These are phyloP conservation scores for Colletotrichum karsti DNA, from an alignment of 2,329 filamentous ascomycete species.

Conservation along the genomic window DNA sequence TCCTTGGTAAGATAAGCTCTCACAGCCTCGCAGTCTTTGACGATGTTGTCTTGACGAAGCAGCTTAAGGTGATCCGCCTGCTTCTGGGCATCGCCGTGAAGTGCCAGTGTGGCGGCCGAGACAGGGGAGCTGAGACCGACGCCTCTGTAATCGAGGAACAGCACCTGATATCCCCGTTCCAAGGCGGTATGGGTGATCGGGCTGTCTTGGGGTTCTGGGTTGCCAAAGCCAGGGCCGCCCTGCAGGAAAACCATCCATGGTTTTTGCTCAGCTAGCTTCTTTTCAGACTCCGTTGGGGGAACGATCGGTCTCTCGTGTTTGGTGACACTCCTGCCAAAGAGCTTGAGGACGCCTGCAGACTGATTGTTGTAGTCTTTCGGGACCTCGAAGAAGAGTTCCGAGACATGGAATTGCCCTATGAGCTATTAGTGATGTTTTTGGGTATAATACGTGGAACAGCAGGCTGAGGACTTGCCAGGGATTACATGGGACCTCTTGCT, in stretches of 20 bases:
- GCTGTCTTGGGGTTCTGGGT: slow-evolving; percentile 77
- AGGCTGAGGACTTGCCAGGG: slow-evolving; percentile 33
- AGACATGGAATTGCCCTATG: slow-evolving; percentile 76
- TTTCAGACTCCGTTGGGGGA: slow-evolving; percentile 44
- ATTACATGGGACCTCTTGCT: slow-evolving; percentile 52
- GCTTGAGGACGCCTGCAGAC: slow-evolving; percentile 66
- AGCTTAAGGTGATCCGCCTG: slow-evolving; percentile 84
- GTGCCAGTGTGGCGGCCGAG: slow-evolving; percentile 74
- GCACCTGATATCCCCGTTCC: slow-evolving; percentile 82
- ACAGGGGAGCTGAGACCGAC: slow-evolving; percentile 87
- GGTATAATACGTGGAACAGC: neutral
- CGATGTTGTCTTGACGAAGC: slow-evolving; percentile 91
- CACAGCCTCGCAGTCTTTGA: slow-evolving; percentile 88
- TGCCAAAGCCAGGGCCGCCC: slow-evolving; percentile 86
- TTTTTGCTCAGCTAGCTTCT: slow-evolving; percentile 48
- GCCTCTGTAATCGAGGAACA: slow-evolving; percentile 91
- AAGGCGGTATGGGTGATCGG: slow-evolving; percentile 76
- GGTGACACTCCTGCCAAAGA: slow-evolving; percentile 81
- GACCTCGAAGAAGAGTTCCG: slow-evolving; percentile 88
- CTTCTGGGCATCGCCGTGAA: slow-evolving; percentile 68
- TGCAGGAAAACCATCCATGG: slow-evolving; percentile 79
- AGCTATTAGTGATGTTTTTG: neutral
- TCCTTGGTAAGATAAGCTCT: slow-evolving; percentile 76
- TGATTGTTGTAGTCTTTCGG: slow-evolving; percentile 80
- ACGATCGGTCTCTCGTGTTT: slow-evolving; percentile 71